A percentile compares a stretch with the other conserved stretches of the same genome.
Evolutionary conservation across 2,329 filamentous ascomycete genomes (phyloP).

Genomic region (Lachnellula suecica): DNA sequence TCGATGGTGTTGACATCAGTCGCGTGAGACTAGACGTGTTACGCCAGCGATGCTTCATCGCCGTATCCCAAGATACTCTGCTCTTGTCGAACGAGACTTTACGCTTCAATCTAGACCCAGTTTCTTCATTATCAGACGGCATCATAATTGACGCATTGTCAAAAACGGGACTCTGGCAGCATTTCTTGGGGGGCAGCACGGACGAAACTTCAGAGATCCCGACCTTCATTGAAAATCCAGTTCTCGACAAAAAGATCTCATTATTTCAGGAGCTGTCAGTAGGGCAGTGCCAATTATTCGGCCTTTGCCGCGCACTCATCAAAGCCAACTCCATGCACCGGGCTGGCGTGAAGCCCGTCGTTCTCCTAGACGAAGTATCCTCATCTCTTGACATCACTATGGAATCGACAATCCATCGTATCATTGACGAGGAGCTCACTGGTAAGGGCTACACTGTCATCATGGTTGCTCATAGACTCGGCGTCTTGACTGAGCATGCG

Average conservation of each 20-base stretch:
- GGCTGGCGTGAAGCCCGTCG: slow-evolving; percentile 28
- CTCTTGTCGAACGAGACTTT: slow-evolving; percentile 35
- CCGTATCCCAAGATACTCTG: slow-evolving; percentile 41
- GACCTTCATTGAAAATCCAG: slow-evolving; percentile 8
- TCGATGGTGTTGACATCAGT: slow-evolving; percentile 44
- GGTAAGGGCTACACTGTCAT: slow-evolving; percentile 32
- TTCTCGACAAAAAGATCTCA: slow-evolving; percentile 30
- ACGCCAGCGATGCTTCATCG: slow-evolving; percentile 38
- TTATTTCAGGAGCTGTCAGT: slow-evolving; percentile 31
- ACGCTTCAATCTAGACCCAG: slow-evolving; percentile 33
- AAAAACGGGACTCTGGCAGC: slow-evolving; percentile 9
- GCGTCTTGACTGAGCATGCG: slow-evolving; percentile 24
- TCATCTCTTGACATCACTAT: slow-evolving; percentile 37
- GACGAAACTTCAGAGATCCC: background rate
- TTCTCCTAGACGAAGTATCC: slow-evolving; percentile 44
- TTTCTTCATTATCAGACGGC: slow-evolving; percentile 18
- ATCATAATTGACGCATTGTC: slow-evolving; percentile 12
- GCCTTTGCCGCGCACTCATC: slow-evolving; percentile 46
- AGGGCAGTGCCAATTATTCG: slow-evolving; percentile 49
- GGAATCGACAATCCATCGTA: slow-evolving; percentile 32
- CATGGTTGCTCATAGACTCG: slow-evolving; percentile 36
- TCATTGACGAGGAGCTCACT: slow-evolving; percentile 35
- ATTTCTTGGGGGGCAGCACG: slow-evolving; percentile 6
- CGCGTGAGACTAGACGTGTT: slow-evolving; percentile 33
- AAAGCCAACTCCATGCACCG: slow-evolving; percentile 14